Conservation (phyloP, 2,329 filamentous ascomycete genomes). For the Erysiphe pulchra region DNA sequence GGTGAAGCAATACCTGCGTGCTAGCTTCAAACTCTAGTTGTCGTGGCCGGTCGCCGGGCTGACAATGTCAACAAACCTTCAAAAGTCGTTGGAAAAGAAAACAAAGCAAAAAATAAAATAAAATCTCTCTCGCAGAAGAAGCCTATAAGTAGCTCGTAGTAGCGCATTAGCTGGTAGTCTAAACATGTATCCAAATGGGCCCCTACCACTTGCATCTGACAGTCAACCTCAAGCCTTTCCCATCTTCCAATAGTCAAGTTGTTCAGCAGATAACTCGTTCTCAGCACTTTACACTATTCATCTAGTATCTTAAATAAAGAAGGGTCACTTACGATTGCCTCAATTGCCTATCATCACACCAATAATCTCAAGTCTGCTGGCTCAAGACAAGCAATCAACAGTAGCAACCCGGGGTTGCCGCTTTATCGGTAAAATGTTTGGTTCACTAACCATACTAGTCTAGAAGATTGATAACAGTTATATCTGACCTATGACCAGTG, state of each 20-base stretch:
- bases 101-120: too few species aligned
- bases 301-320: neutral
- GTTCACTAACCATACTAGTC: neutral
- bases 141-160: too few species aligned
- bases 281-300: neutral
- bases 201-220: neutral
- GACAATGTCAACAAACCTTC: too few species aligned
- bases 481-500: constrained; percentile 8
- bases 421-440: neutral
- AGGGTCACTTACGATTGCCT: neutral
- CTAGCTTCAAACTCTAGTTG: too few species aligned
- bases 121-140: too few species aligned
- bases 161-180: too few species aligned
- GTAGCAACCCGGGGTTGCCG: neutral
- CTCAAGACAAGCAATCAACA: neutral
- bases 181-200: too few species aligned
- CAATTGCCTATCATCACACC: neutral
- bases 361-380: neutral
- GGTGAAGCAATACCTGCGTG: too few species aligned
- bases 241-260: neutral
- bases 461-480: constrained; percentile 1
- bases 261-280: neutral
- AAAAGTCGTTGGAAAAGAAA: too few species aligned
- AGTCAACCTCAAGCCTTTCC: neutral
- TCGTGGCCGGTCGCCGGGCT: too few species aligned